Evolutionary conservation across 768 basidiomycete genomes (phyloP).

Genomic region (Leccinellum luteum): DNA sequence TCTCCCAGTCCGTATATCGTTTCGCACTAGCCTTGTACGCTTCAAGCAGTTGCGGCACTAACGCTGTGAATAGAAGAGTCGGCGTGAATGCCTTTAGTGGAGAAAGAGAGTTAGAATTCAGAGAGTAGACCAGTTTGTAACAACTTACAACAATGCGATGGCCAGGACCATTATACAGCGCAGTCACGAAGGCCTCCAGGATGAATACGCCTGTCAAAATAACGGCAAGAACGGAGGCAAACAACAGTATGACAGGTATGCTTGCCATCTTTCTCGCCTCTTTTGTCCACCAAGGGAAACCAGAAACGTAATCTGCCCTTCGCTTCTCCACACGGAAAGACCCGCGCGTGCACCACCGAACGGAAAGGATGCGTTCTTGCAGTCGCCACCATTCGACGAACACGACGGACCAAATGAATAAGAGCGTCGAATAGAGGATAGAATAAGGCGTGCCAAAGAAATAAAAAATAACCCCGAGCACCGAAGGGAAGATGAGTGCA

Average conservation of each 20-base stretch:
- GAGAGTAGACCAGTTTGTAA: background rate
- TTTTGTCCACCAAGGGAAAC: constrained; percentile 70
- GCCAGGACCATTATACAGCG: constrained; percentile 87
- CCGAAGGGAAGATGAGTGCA: constrained; percentile 73
- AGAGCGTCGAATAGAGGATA: constrained; percentile 66
- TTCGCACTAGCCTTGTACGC: constrained; percentile 69
- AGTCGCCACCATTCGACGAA: constrained; percentile 95
- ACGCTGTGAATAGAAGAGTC: constrained; percentile 74
- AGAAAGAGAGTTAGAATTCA: background rate
- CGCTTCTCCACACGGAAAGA: constrained; percentile 74
- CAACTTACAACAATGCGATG: constrained; percentile 68
- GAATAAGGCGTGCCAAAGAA: constrained; percentile 73
- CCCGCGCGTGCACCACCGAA: constrained; percentile 78
- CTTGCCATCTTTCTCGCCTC: constrained; percentile 67
- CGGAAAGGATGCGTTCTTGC: constrained; percentile 76
- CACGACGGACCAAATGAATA: constrained; percentile 79
- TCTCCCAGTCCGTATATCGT: constrained; percentile 84
- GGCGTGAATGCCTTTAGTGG: constrained; percentile 66
- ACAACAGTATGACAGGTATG: constrained; percentile 70
- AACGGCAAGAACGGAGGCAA: constrained; percentile 64
- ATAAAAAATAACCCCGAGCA: constrained; percentile 67
- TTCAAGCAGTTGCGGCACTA: constrained; percentile 78
- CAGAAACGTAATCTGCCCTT: constrained; percentile 54
- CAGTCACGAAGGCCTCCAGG: constrained; percentile 86
- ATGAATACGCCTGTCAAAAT: constrained; percentile 82